Evolutionary conservation across 805 yeast species (phyloP).

Genomic region (Zygosaccharomyces kombuchaensis): DNA sequence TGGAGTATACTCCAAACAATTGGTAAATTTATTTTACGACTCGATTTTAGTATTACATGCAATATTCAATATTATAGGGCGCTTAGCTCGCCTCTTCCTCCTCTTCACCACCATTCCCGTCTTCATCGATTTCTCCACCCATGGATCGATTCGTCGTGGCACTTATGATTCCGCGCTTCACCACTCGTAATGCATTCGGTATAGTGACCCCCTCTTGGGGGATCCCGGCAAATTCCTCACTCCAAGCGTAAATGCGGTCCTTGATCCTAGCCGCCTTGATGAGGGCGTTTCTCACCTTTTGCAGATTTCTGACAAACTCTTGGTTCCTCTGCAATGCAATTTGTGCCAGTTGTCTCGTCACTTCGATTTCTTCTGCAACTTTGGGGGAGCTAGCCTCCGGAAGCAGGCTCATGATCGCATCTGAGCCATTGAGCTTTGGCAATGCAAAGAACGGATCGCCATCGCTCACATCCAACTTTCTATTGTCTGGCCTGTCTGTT

Average conservation of each 20-base stretch:
- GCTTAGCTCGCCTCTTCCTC: conserved; percentile 10
- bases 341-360: conserved; percentile 67
- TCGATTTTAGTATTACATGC: background rate
- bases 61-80: background rate
- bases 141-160: conserved; percentile 34
- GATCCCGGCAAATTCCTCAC: conserved; percentile 73
- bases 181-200: conserved; percentile 34
- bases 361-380: conserved; percentile 57
- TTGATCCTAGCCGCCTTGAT: conserved; percentile 75
- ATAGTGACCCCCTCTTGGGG: conserved; percentile 44
- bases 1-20: conserved; percentile 35
- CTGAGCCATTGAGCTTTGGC: conserved; percentile 42
- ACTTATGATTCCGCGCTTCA: conserved; percentile 36
- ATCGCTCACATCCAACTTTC: conserved; percentile 20
- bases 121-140: conserved; percentile 25
- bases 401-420: conserved; percentile 13
- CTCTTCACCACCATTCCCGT: conserved; percentile 22
- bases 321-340: conserved; percentile 77
- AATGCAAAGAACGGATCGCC: conserved; percentile 64
- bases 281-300: conserved; percentile 68
- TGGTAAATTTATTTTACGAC: conserved; percentile 28
- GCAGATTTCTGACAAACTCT: conserved; percentile 78
- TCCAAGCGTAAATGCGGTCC: conserved; percentile 72
- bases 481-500: conserved; percentile 13
- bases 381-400: conserved; percentile 47